Evolutionary conservation across 768 basidiomycete species (phyloP), one percentile per base, ranked within the genome.

Genomic region (Suillus subalutaceus): DNA sequence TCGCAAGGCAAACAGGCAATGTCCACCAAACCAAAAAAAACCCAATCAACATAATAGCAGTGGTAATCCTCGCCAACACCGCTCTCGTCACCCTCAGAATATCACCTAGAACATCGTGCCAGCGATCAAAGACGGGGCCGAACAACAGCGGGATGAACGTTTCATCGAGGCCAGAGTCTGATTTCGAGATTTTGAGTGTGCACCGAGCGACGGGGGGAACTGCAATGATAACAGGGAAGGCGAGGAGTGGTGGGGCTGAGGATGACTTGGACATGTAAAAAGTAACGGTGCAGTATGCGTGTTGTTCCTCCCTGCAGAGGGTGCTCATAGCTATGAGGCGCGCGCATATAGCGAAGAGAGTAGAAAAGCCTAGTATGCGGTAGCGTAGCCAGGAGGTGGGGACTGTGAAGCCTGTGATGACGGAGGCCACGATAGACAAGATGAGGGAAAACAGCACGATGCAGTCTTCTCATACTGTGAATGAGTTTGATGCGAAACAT

Each of bases 271-370:
- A 32, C 32, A 32, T 4, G 32, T 32, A 32, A 32, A 32, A 99
- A 1, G 97, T 96, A 63, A 95, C 90, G 67, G 85, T 82, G 74
- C 97, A 99, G 75, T 87, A 91, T 0, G 94, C 89, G 48, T 93
- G 89, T 76, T 98, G 96, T 74, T 99, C 97, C 76, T 99, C 97
- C 68, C 97, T 83, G 73, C 97, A 99, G 10, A 95, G 2, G 32
- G 32, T 32, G 32, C 32, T 32, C 32, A 32, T 32, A 32, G 32
- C 32, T 4, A 32, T 32, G 32, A 93, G 72, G 9, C 96, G 86
- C 7, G 91, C 84, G 69, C 89, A 88, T 26, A 85, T 73, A 0
- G 89, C 86, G 66, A 90, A 90, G 18, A 92, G 75, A 6, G 83
- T 69, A 13, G 89, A 86, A 72, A 93, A 93, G 0, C 85, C 86